Evolutionary conservation across 805 yeast species (phyloP).

Genomic region (Kodamaea fukazawae): DNA sequence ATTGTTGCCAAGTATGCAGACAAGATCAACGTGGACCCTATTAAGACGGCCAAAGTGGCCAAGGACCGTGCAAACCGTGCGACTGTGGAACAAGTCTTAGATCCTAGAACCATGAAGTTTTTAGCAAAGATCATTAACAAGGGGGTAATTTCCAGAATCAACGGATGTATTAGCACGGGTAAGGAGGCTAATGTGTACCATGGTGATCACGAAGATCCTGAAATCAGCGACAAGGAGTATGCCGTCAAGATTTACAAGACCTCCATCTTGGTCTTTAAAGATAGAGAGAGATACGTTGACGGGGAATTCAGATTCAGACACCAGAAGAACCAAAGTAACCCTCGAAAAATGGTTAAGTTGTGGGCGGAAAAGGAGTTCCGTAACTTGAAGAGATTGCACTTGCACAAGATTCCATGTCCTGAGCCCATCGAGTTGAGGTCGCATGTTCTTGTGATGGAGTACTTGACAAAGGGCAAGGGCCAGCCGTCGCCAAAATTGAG

Average conservation of each 20-base stretch:
- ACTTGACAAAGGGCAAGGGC: conserved; percentile 72
- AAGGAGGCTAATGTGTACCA: conserved; percentile 97
- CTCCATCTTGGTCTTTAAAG: conserved; percentile 94
- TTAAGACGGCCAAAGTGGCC: conserved; percentile 54
- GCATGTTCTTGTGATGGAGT: conserved; percentile 95
- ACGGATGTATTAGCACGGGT: conserved; percentile 95
- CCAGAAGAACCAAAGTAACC: conserved; percentile 81
- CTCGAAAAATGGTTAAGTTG: conserved; percentile 93
- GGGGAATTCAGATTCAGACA: conserved; percentile 94
- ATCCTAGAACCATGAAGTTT: conserved; percentile 87
- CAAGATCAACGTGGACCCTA: conserved; percentile 62
- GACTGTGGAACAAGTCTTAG: conserved; percentile 94
- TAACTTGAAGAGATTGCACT: conserved; percentile 77
- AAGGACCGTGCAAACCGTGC: conserved; percentile 92
- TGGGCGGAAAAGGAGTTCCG: conserved; percentile 99
- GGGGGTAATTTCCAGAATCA: conserved; percentile 79
- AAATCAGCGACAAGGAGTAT: conserved; percentile 45
- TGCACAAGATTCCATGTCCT: conserved; percentile 87
- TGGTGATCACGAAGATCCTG: conserved; percentile 58
- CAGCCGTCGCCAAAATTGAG: conserved; percentile 88
- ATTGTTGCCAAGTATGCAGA: conserved; percentile 63
- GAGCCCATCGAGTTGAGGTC: conserved; percentile 85
- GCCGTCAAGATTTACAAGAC: conserved; percentile 97
- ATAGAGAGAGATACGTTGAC: conserved; percentile 91
- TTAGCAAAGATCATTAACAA: conserved; percentile 77